Conservation (phyloP, 495 filamentous ascomycete genomes). For the Cryomyces minteri region DNA sequence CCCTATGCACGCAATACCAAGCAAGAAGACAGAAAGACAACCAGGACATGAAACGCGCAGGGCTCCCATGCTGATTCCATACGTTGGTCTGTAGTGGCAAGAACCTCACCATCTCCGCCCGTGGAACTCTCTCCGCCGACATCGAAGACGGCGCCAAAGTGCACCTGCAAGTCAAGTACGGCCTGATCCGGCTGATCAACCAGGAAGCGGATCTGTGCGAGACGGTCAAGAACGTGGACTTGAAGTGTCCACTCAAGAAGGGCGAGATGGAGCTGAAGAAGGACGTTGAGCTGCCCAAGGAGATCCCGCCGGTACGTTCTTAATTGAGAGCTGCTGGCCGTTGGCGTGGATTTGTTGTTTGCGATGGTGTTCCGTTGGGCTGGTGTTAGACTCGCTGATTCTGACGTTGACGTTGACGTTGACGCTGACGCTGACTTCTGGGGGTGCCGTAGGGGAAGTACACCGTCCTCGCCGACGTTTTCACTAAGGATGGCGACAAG, state of each 20-base stretch:
- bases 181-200: conserved; percentile 72
- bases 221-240: conserved; percentile 67
- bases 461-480: conserved; percentile 72
- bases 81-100: conserved; percentile 39
- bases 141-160: conserved; percentile 67
- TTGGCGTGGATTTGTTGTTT: not conserved
- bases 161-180: conserved; percentile 76
- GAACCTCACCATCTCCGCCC: conserved; percentile 60
- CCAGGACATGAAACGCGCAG: not conserved
- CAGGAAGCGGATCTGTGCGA: conserved; percentile 71
- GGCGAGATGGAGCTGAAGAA: conserved; percentile 57
- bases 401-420: too few relatives aligned
- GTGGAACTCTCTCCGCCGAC: conserved; percentile 45
- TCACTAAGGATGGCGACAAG: conserved; percentile 40
- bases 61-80: not conserved
- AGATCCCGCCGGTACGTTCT: conserved; percentile 70
- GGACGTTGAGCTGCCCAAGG: conserved; percentile 62
- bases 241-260: conserved; percentile 71
- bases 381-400: too few relatives aligned
- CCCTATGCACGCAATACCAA: not conserved
- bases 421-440: conserved; percentile 2
- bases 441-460: conserved; percentile 54
- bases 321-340: not conserved
- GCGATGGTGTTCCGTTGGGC: too few relatives aligned
- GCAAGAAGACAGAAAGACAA: too few relatives aligned